phyloP scores from a whole-genome alignment of 257 asterid species.

The Lantana camara region DNA sequence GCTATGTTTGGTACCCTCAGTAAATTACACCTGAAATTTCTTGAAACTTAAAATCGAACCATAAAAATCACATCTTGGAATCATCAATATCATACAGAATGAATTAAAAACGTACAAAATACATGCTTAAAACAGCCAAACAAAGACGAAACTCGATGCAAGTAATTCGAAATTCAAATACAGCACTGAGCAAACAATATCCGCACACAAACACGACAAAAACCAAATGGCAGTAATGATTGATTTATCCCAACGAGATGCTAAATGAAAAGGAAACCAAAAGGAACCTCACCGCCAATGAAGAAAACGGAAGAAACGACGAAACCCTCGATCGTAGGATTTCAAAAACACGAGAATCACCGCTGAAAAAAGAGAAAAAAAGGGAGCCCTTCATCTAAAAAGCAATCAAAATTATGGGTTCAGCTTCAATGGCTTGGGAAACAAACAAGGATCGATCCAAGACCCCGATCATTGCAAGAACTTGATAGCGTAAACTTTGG shows the following conservation, averaged over 20 bases:
- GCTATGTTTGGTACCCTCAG: background rate
- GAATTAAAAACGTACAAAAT: background rate
- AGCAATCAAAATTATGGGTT: conserved; percentile 9
- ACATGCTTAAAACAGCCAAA: background rate
- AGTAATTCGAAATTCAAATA: conserved; percentile 13
- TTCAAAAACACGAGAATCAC: conserved; percentile 6
- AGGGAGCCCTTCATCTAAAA: conserved; percentile 17
- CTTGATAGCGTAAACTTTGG: conserved; percentile 28
- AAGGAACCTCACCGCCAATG: conserved; percentile 39
- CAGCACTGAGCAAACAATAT: background rate
- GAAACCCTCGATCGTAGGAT: conserved; percentile 40
- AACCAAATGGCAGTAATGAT: conserved; percentile 13
- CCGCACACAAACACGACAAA: background rate
- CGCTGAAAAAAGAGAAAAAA: background rate
- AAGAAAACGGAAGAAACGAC: background rate
- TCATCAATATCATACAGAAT: background rate
- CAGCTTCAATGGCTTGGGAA: conserved; percentile 34
- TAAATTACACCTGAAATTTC: background rate
- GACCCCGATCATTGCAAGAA: conserved; percentile 3
- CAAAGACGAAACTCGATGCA: background rate
- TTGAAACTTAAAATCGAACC: conserved; percentile 8
- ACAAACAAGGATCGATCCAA: conserved; percentile 28
- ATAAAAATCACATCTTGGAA: conserved; percentile 8
- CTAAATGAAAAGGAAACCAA: background rate
- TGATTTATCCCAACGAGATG: background rate